phyloP scores from a whole-genome alignment of 345 rosid species.

The Eucalyptus guilfoylei region DNA sequence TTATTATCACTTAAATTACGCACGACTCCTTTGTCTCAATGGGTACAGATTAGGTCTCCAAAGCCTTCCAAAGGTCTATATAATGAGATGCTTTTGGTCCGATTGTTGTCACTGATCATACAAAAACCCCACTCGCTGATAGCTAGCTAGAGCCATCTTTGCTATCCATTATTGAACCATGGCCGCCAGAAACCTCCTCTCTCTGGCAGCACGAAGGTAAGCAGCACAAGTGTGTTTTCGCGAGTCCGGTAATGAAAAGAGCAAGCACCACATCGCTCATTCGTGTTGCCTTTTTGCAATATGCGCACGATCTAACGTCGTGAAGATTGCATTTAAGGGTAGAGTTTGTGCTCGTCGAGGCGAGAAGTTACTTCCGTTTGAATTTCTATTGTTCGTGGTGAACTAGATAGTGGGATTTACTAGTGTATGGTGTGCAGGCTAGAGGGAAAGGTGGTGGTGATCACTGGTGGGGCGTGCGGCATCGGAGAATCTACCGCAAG shows the following conservation, averaged over 20 bases:
- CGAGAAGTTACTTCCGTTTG: neutral
- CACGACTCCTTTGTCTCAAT: neutral
- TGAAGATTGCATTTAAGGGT: neutral
- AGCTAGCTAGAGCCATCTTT: neutral
- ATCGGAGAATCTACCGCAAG: constrained; percentile 1
- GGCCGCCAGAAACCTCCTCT: neutral
- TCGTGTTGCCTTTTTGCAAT: neutral
- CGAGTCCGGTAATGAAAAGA: neutral
- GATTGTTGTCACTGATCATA: neutral
- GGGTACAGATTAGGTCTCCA: neutral
- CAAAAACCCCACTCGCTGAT: neutral
- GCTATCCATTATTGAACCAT: neutral
- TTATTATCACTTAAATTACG: neutral
- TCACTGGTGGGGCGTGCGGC: constrained; percentile 10
- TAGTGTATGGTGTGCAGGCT: neutral
- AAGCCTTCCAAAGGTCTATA: neutral
- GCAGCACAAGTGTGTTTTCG: neutral
- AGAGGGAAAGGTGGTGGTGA: constrained; percentile 1
- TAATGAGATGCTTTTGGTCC: neutral
- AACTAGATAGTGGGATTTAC: neutral
- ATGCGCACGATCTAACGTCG: neutral
- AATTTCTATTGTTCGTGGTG: neutral
- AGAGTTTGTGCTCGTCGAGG: neutral
- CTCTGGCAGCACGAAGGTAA: neutral
- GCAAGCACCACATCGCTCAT: neutral